Base-by-base conservation (phyloP, 352 stramenopile genomes). In the Peronosclerospora sorghi region DNA sequence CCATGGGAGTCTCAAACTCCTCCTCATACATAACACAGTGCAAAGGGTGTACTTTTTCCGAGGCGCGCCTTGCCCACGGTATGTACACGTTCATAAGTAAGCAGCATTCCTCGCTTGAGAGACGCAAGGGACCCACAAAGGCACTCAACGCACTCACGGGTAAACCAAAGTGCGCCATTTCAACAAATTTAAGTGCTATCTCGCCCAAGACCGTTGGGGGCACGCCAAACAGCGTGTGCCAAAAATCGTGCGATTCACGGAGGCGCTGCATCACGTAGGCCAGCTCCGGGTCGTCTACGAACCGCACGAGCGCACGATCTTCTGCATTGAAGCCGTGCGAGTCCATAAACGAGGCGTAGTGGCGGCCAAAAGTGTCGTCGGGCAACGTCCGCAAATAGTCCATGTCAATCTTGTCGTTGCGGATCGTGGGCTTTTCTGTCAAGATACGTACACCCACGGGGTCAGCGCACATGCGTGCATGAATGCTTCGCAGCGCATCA, bases 241-340 rank as follows among this genome's bases (percentile, higher is more conserved):
- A 98, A 59, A 97, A 97, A 67, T 98, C 95, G 59, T 99, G 95
- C 29, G 68, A 59, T 64, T 96, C 88, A 35, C 93, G 73, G 65
- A 96, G 95, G 34, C 90, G 75, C 45, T 94, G 78, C 88, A 98
- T 97, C 8, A 98, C 84, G 62, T 98, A 99, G 8, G 90, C 86
- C 7, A 98, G 71, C 45, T 98, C 89, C 21, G 81, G 64, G 60
- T 98, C 92, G 38, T 97, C 86, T 15, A 96, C 78, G 54, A 83
- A 86, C 66, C 74, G 62, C 32, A 96, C 88, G 14, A 73, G 67
- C 14, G 70, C 64, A 24, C 88, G 87, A 12, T 70, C 67, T 36
- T 96, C 84, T 0, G 92, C 80, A 65, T 97, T 75, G 51, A 97
- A 97, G 13, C 75, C 80, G 56, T 97, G 84, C 8, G 54, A 65